These are phyloP conservation scores for Bathelium albidoporum DNA, from an alignment of 495 filamentous ascomycete species.

Conservation along the genomic window DNA sequence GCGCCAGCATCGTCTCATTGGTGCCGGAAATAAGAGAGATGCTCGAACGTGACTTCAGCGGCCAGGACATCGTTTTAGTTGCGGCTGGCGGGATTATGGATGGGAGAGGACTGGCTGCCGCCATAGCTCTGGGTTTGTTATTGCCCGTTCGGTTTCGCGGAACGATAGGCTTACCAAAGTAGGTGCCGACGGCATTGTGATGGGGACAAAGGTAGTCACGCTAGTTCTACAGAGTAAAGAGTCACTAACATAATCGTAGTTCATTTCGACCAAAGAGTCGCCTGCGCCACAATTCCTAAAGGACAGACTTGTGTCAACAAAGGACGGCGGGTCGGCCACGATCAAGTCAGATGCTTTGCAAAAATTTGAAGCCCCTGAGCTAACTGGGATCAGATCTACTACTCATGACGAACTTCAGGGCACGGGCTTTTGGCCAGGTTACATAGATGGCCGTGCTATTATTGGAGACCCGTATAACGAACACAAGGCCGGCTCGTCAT, in stretches of 20 bases:
- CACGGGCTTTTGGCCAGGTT: conserved; percentile 1
- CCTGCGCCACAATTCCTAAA: neutral
- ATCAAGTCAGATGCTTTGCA: neutral
- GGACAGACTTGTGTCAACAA: neutral
- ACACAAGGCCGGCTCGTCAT: neutral
- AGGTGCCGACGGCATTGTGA: conserved; percentile 55
- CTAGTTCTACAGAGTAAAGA: neutral
- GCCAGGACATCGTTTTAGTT: conserved; percentile 31
- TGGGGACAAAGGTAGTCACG: conserved; percentile 45
- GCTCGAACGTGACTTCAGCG: conserved; percentile 28
- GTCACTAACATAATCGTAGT: neutral
- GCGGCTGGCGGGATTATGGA: conserved; percentile 69
- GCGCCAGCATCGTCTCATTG: conserved; percentile 47
- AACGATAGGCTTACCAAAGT: neutral
- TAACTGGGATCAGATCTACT: neutral
- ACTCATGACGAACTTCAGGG: conserved; percentile 4
- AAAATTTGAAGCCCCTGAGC: neutral
- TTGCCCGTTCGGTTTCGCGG: neutral
- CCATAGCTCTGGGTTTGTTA: conserved; percentile 38
- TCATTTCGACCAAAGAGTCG: conserved; percentile 7
- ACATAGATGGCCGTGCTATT: conserved; percentile 2
- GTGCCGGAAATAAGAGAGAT: conserved; percentile 50
- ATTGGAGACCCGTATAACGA: conserved; percentile 6
- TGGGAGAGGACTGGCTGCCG: conserved; percentile 53
- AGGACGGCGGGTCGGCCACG: neutral